phyloP scores from a whole-genome alignment of 2,329 filamentous ascomycete genomes.

The Epichloe uncinata region DNA sequence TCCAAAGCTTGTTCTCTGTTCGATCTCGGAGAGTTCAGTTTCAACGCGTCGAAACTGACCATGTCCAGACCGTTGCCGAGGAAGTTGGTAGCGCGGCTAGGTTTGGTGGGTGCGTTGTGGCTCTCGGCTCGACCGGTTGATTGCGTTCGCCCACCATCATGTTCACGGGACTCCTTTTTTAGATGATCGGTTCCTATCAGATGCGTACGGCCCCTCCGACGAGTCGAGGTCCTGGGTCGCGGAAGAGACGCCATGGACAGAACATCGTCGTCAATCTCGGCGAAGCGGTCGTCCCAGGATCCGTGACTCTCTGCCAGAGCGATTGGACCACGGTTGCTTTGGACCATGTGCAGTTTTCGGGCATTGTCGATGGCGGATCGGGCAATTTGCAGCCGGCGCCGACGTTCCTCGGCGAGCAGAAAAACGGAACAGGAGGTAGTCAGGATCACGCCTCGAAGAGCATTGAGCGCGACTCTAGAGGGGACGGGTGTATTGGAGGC shows the following conservation, averaged over 20 bases:
- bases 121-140: neutral
- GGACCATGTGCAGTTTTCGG: slow-evolving; percentile 32
- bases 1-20: neutral
- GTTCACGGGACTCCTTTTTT: slow-evolving; percentile 1
- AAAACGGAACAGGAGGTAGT: slow-evolving; percentile 45
- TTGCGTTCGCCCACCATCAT: neutral
- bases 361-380: slow-evolving; percentile 38
- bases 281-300: slow-evolving; percentile 8
- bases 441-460: slow-evolving; percentile 40
- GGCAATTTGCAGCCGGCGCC: slow-evolving; percentile 38
- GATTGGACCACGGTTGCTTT: slow-evolving; percentile 17
- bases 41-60: slow-evolving; percentile 1
- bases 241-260: slow-evolving; percentile 8
- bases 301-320: slow-evolving; percentile 14
- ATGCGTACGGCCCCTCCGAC: slow-evolving; percentile 14
- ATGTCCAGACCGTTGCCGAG: slow-evolving; percentile 2
- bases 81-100: neutral
- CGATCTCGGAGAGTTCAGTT: neutral
- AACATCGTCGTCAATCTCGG: slow-evolving; percentile 14
- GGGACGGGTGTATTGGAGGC: slow-evolving; percentile 34
- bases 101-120: neutral
- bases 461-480: slow-evolving; percentile 41
- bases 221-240: slow-evolving; percentile 13
- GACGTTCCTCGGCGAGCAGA: slow-evolving; percentile 41
- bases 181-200: neutral